phyloP scores from a whole-genome alignment of 225 moss, liverwort and hornwort species.

The Pseudoscleropodium purum region DNA sequence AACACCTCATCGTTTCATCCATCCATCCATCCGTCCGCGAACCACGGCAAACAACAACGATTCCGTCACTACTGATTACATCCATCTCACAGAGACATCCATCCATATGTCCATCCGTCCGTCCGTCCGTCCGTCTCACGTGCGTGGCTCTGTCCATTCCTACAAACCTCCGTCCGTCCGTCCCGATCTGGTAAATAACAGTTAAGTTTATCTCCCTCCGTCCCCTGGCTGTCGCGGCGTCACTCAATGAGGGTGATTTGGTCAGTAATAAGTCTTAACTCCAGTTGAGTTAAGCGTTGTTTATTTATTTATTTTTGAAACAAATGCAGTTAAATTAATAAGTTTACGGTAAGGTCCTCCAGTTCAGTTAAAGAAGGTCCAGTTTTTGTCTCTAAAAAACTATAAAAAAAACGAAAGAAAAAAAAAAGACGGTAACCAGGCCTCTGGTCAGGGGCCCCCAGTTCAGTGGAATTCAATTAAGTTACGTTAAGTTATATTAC shows the following conservation, averaged over 20 bases:
- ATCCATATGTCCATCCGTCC: no score
- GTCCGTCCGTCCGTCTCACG: not conserved
- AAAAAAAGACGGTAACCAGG: no score
- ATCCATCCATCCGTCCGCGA: no score
- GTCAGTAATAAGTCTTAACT: not conserved
- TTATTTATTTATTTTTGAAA: no score
- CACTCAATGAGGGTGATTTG: not conserved
- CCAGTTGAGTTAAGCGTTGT: not conserved
- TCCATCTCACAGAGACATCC: not conserved
- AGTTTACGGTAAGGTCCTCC: no score
- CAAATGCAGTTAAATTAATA: not conserved
- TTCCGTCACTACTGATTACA: not conserved
- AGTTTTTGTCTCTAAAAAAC: no score
- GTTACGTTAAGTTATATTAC: not conserved
- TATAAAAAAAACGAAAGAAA: no score
- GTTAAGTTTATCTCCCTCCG: not conserved
- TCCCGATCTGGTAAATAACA: not conserved
- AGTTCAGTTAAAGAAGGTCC: not conserved
- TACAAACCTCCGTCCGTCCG: not conserved
- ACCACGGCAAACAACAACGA: no score
- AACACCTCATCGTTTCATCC: not conserved
- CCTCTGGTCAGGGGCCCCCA: not conserved
- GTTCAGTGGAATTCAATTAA: not conserved
- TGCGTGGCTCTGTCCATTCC: no score
- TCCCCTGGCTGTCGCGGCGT: not conserved